Evolutionary conservation across 192 early-diverging fungal genomes (phyloP).

Genomic region (Funneliformis geosporum): DNA sequence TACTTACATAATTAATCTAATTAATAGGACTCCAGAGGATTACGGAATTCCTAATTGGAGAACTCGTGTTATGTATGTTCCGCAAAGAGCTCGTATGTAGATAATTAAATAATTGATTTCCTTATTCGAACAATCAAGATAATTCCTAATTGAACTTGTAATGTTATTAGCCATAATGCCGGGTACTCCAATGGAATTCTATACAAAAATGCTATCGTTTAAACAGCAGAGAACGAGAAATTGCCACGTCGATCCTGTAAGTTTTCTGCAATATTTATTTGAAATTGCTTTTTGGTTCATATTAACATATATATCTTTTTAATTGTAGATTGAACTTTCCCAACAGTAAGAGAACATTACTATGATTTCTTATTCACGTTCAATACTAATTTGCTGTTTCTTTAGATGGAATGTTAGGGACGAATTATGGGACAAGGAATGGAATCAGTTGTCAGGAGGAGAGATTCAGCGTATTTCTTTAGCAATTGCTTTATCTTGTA

Average conservation of each 20-base stretch:
- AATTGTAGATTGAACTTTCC: slow-evolving; percentile 23
- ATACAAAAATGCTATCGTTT: slow-evolving; percentile 59
- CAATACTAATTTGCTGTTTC: slow-evolving; percentile 51
- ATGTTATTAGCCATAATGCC: slow-evolving; percentile 53
- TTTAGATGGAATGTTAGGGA: slow-evolving; percentile 67
- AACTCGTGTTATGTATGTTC: slow-evolving; percentile 82
- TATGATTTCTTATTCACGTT: not conserved
- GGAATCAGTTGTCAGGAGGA: slow-evolving; percentile 80
- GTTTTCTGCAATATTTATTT: not conserved
- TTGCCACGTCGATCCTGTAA: slow-evolving; percentile 59
- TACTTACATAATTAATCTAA: not conserved
- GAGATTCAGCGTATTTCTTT: slow-evolving; percentile 81
- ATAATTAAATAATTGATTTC: not conserved
- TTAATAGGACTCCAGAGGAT: slow-evolving; percentile 43
- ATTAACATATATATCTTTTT: slow-evolving; percentile 28
- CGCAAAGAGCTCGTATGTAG: slow-evolving; percentile 62
- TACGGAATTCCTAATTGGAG: slow-evolving; percentile 74
- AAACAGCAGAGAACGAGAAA: slow-evolving; percentile 44
- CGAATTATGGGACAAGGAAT: slow-evolving; percentile 73
- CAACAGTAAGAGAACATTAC: not conserved
- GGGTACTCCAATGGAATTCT: slow-evolving; percentile 73
- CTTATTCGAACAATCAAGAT: not conserved
- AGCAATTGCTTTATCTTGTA: slow-evolving; percentile 76
- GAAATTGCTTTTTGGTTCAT: not conserved
- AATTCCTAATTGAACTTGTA: not conserved